Base-by-base conservation (phyloP, 2,329 filamentous ascomycete genomes). In the Aspergillus sp. region DNA sequence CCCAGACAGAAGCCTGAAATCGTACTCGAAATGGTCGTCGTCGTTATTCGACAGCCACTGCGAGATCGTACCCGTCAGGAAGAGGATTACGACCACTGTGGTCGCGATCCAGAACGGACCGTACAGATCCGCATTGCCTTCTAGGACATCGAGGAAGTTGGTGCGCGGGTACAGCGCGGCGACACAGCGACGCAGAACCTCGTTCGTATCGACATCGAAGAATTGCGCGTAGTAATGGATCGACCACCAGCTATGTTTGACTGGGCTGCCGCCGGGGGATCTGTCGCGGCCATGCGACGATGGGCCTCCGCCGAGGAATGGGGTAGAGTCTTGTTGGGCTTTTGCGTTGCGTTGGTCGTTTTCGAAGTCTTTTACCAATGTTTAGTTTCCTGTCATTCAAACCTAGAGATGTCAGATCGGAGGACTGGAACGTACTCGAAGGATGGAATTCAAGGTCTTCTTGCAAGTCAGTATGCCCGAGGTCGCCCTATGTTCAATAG, bases 391-490 rank as follows among this genome's bases (percentile, higher is more conserved):
- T 41, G 29, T 36, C 30, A 6, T 32, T 32, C 30, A 5, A 32
- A 32, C 5, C 27, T 39, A 9, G 3, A 7, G 7, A 39, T 39
- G 9, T 12, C 26, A 35, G 19, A 19, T 19, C 2, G 27, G 12
- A 7, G 10, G 12, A 9, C 26, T n/a, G n/a, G 29, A 39, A 45
- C 72, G 57, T 72, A 83, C 80, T 83, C 55, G 90, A 96, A 64
- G 83, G 86, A 77, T 98, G 93, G 75, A 98, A 98, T 79, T 97
- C 93, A 67, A 98, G 89, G 72, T 97, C 93, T 69, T 96, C 91
- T 76, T 96, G 89, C 27, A 98, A 85, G 69, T 98, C 93, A 48
- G 93, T 98, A 72, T 96, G 90, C 61, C 93, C 93, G 65, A 98
- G 83, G 72, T 98, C 93, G 62, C 91, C 91, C 90, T 97, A 66